Conservation (phyloP, 108 stramenopile genomes). For the Skeletonema costatum region DNA sequence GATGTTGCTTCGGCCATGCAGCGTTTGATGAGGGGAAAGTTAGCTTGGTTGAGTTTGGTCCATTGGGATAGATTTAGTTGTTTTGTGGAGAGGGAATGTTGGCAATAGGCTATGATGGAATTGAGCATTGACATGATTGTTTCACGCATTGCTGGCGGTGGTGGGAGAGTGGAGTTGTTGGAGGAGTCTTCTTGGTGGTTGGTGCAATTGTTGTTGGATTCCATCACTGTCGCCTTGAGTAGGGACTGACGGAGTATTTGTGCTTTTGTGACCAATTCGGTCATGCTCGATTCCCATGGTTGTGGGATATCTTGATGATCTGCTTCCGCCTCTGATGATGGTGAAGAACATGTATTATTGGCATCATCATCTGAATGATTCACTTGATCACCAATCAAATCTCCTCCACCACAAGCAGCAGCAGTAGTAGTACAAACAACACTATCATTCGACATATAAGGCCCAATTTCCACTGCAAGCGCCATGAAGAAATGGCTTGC, state of each 20-base stretch:
- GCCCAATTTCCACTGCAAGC: constrained; percentile 15
- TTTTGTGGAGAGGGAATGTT: not conserved
- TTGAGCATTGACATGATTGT: constrained; percentile 1
- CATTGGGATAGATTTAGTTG: not conserved
- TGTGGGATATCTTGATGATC: not conserved
- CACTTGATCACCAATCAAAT: not conserved
- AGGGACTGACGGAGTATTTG: not conserved
- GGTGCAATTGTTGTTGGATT: not conserved
- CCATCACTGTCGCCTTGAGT: not conserved
- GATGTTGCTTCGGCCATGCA: constrained; percentile 15
- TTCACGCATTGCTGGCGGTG: constrained; percentile 3
- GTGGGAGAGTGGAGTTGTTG: not conserved
- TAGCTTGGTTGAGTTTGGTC: constrained; percentile 1
- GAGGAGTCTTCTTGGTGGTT: not conserved
- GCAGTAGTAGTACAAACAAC: not conserved
- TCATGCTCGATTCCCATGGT: not conserved
- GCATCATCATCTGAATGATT: not conserved
- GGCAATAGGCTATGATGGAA: not conserved
- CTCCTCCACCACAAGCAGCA: not conserved
- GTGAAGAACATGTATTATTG: too few species aligned
- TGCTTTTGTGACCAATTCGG: not conserved
- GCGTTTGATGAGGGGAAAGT: constrained; percentile 14
- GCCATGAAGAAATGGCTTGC: constrained; percentile 11
- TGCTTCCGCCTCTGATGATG: not conserved
- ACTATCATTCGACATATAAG: constrained; percentile 7